Evolutionary conservation across 305 asterid species (phyloP).

Genomic region (Rubia peregrina): DNA sequence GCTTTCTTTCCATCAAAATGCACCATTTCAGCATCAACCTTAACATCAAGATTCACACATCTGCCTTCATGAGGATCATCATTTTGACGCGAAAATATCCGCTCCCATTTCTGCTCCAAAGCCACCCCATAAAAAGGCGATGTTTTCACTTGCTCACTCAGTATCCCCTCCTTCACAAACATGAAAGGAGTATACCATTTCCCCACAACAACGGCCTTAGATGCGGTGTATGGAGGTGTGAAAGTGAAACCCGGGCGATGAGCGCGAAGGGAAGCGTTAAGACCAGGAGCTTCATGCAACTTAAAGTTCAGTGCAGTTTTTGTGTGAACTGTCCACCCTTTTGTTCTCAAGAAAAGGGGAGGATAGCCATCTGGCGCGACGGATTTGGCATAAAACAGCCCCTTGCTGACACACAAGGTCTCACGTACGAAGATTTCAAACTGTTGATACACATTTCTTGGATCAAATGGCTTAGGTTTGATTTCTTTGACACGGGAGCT

Average conservation of each 20-base stretch:
- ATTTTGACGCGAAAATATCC: slow-evolving; percentile 23
- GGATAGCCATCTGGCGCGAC: slow-evolving; percentile 49
- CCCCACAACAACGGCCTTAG: slow-evolving; percentile 33
- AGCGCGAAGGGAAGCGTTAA: slow-evolving; percentile 36
- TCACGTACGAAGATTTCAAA: slow-evolving; percentile 29
- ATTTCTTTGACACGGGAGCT: slow-evolving; percentile 34
- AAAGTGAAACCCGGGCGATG: slow-evolving; percentile 29
- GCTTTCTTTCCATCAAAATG: slow-evolving; percentile 34
- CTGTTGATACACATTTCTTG: slow-evolving; percentile 46
- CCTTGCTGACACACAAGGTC: slow-evolving; percentile 10
- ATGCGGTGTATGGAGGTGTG: slow-evolving; percentile 16
- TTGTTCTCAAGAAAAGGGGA: slow-evolving; percentile 33
- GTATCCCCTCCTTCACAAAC: slow-evolving; percentile 46
- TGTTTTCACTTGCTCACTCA: slow-evolving; percentile 34
- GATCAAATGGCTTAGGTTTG: slow-evolving; percentile 53
- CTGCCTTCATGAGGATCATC: slow-evolving; percentile 8
- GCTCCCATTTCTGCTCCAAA: slow-evolving; percentile 59
- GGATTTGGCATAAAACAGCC: slow-evolving; percentile 34
- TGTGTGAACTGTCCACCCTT: slow-evolving; percentile 43
- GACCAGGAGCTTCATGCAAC: slow-evolving; percentile 40
- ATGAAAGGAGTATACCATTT: slow-evolving; percentile 61
- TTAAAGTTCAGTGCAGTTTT: slow-evolving; percentile 29
- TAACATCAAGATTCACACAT: slow-evolving; percentile 30
- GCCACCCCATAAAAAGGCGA: slow-evolving; percentile 46
- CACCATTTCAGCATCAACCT: slow-evolving; percentile 32